phyloP scores from a whole-genome alignment of 192 early-diverging fungal species.

The Gigaspora rosea region DNA sequence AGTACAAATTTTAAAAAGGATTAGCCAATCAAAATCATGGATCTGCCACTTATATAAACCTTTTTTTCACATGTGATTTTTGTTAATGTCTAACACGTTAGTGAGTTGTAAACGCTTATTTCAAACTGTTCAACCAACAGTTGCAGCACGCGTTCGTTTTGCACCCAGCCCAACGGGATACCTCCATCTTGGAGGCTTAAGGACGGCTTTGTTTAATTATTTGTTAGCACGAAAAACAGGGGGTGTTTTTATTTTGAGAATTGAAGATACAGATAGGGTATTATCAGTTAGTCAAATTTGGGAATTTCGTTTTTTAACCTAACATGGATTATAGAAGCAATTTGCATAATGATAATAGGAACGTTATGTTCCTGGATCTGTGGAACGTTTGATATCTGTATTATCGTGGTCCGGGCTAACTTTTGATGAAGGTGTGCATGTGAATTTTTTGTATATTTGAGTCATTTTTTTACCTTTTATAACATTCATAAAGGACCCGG shows the following conservation, averaged over 20 bases:
- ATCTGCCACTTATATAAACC: too few species aligned
- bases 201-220: conserved; percentile 93
- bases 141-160: conserved; percentile 78
- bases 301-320: not conserved
- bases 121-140: conserved; percentile 31
- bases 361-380: conserved; percentile 71
- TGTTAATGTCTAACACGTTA: too few species aligned
- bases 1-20: too few species aligned
- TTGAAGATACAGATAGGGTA: conserved; percentile 92
- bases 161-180: conserved; percentile 93
- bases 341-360: conserved; percentile 44
- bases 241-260: conserved; percentile 81
- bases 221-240: conserved; percentile 73
- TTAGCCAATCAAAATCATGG: not conserved
- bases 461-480: not conserved
- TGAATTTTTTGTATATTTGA: too few species aligned
- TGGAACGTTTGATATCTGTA: conserved; percentile 62
- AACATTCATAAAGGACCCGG: conserved; percentile 54
- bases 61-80: too few species aligned
- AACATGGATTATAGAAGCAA: not conserved
- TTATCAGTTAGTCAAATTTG: not conserved
- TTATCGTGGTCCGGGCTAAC: conserved; percentile 77
- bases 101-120: not conserved
- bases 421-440: conserved; percentile 68
- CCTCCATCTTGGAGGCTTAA: conserved; percentile 89